phyloP scores from a whole-genome alignment of 768 basidiomycete genomes.

The Phallus indusiatus region DNA sequence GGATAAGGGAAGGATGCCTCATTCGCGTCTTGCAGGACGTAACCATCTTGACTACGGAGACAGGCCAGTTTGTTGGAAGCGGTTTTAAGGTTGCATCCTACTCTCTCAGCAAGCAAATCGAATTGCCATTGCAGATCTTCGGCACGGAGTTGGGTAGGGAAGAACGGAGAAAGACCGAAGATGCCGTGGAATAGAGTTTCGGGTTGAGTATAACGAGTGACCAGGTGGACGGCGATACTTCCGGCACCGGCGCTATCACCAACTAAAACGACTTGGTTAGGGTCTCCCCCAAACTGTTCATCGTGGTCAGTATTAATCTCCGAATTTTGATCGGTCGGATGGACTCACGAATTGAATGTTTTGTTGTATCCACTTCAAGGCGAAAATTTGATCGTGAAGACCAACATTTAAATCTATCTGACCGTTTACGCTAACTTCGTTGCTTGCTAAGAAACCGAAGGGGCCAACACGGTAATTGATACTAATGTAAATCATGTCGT shows the following conservation, averaged over 20 bases:
- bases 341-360: neutral
- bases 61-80: neutral
- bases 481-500: neutral
- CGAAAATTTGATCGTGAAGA: neutral
- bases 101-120: neutral
- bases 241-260: neutral
- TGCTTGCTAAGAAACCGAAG: neutral
- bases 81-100: neutral
- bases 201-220: neutral
- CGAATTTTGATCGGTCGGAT: neutral
- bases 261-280: neutral
- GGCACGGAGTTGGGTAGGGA: neutral
- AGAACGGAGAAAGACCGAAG: neutral
- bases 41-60: neutral
- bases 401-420: neutral
- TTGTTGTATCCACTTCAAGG: neutral
- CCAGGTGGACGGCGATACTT: neutral
- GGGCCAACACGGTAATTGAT: neutral
- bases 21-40: neutral
- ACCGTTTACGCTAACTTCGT: neutral
- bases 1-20: neutral
- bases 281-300: neutral
- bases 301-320: neutral
- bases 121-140: neutral
- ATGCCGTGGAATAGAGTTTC: neutral